A percentile compares a stretch with the other conserved stretches of the same genome.
These are phyloP conservation scores for Camelina hispida DNA, from an alignment of 345 rosid species.

Conservation along the genomic window DNA sequence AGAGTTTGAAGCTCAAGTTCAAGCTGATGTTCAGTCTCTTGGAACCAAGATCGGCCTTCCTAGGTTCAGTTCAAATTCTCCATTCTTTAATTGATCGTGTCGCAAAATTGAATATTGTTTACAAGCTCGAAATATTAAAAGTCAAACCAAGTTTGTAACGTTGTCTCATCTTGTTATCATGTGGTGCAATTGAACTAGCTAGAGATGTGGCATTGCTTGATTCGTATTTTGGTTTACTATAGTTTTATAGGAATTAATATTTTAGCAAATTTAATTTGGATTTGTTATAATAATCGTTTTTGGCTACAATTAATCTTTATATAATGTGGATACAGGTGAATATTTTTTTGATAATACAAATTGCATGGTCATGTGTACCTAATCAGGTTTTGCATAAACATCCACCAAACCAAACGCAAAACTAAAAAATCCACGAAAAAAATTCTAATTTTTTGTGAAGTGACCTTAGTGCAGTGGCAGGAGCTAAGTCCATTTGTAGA, in stretches of 20 bases:
- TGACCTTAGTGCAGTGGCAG: too few relatives aligned
- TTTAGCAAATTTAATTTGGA: too few relatives aligned
- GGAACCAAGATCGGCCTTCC: slow-evolving; percentile 77
- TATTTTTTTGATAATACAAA: too few relatives aligned
- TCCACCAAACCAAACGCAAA: too few relatives aligned
- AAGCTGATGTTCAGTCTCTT: slow-evolving; percentile 56
- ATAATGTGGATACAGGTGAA: too few relatives aligned
- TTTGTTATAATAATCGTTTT: too few relatives aligned
- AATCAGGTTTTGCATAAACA: too few relatives aligned
- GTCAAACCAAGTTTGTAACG: neutral
- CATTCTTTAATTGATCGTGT: slow-evolving; percentile 12
- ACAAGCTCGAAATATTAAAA: slow-evolving; percentile 8
- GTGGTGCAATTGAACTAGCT: slow-evolving; percentile 3
- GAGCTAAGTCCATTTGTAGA: too few relatives aligned
- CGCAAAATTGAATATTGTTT: neutral
- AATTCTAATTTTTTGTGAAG: too few relatives aligned
- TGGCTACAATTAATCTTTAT: neutral
- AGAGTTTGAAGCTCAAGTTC: slow-evolving; percentile 74
- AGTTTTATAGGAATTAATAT: neutral
- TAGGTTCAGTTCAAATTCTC: slow-evolving; percentile 54
- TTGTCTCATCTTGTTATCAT: slow-evolving; percentile 4
- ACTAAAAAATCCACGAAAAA: too few relatives aligned
- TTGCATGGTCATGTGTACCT: too few relatives aligned
- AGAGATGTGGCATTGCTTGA: slow-evolving; percentile 6
- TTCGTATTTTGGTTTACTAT: neutral